Evolutionary conservation across 345 rosid genomes (phyloP).

Genomic region (Punica granatum): DNA sequence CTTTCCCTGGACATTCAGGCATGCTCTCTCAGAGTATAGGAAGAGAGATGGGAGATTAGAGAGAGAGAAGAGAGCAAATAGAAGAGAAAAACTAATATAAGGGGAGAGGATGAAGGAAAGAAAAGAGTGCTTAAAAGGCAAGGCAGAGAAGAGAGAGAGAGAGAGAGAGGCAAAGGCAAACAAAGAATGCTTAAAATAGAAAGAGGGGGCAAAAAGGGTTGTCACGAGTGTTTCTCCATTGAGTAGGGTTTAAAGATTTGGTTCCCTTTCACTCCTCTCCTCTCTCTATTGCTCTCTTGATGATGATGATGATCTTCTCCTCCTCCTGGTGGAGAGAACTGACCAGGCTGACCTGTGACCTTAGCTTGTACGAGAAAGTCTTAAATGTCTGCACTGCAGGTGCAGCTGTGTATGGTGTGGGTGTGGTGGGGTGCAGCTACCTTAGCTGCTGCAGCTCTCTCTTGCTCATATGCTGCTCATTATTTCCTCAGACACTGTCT

Average conservation of each 20-base stretch:
- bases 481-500: too few species aligned
- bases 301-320: too few species aligned
- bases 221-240: neutral
- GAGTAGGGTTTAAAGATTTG: conserved; percentile 9
- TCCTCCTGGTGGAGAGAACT: too few species aligned
- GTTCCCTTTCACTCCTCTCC: neutral
- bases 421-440: too few species aligned
- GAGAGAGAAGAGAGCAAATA: conserved; percentile 11
- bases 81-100: conserved; percentile 23
- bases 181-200: conserved; percentile 15
- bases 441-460: too few species aligned
- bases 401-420: too few species aligned
- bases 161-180: neutral
- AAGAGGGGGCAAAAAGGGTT: conserved; percentile 13
- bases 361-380: too few species aligned
- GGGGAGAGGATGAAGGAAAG: conserved; percentile 12
- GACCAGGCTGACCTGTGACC: too few species aligned
- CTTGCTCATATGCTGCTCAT: too few species aligned
- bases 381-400: too few species aligned
- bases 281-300: neutral
- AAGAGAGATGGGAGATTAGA: conserved; percentile 10
- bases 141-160: conserved; percentile 22
- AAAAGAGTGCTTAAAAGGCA: conserved; percentile 70
- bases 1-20: conserved; percentile 99
- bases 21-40: conserved; percentile 44